Percentiles rank a stretch among this genome's conserved stretches.
These are phyloP conservation scores for Petunia axillaris DNA, from an alignment of 257 asterid species.

Conservation along the genomic window DNA sequence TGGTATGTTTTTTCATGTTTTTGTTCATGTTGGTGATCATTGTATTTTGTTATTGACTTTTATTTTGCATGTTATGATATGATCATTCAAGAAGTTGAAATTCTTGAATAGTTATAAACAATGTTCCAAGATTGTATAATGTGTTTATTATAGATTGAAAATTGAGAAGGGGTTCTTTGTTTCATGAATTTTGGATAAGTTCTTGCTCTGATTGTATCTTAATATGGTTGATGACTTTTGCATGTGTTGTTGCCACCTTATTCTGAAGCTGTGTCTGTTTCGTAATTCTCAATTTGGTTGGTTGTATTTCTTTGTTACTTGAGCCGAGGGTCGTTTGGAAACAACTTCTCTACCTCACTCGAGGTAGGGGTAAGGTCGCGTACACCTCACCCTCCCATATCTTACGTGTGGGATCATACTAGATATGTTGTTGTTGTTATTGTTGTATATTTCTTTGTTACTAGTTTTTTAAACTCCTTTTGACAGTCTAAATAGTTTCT, in stretches of 20 bases:
- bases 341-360: too few relatives aligned
- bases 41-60: conserved; percentile 6
- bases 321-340: too few relatives aligned
- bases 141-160: not conserved
- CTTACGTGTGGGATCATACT: too few relatives aligned
- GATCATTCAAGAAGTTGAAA: not conserved
- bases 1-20: not conserved
- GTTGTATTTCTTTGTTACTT: too few relatives aligned
- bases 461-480: not conserved
- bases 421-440: too few relatives aligned
- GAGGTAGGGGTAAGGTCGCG: too few relatives aligned
- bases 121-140: not conserved
- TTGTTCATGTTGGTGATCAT: not conserved
- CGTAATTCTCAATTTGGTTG: not conserved
- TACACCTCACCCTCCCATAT: too few relatives aligned
- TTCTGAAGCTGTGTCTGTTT: not conserved
- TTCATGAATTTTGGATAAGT: not conserved
- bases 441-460: not conserved
- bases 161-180: not conserved
- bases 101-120: not conserved
- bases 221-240: conserved; percentile 7
- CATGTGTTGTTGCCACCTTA: not conserved
- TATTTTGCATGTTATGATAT: conserved; percentile 13
- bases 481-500: not conserved
- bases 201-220: not conserved